These are phyloP conservation scores for Rhizopus sp. DNA, from an alignment of 371 early-diverging fungal species.

Conservation along the genomic window DNA sequence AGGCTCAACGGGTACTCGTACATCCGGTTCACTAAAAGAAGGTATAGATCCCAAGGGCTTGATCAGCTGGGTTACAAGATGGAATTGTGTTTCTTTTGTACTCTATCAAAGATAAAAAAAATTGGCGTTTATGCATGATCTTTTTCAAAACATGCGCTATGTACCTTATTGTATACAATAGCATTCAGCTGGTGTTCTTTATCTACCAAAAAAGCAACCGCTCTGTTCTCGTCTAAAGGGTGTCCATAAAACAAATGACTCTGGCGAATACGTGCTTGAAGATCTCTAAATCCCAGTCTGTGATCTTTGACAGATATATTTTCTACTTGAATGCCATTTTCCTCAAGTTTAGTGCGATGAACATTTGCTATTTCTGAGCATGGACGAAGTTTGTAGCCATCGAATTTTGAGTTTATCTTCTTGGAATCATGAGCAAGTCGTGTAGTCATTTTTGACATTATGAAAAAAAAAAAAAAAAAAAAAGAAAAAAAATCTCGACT, in stretches of 20 bases:
- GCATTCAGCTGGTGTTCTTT: slow-evolving; percentile 39
- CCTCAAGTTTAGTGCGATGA: slow-evolving; percentile 29
- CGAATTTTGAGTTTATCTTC: slow-evolving; percentile 65
- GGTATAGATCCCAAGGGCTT: slow-evolving; percentile 32
- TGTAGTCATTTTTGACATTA: slow-evolving; percentile 6
- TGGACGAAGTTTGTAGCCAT: slow-evolving; percentile 66
- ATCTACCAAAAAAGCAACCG: slow-evolving; percentile 49
- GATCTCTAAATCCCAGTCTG: slow-evolving; percentile 58
- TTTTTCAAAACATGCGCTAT: neutral
- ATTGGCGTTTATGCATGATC: neutral
- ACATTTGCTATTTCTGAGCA: slow-evolving; percentile 44
- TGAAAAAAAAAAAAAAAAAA: neutral
- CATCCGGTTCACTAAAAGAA: slow-evolving; percentile 31
- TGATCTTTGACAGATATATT: slow-evolving; percentile 16
- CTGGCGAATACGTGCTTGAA: slow-evolving; percentile 68
- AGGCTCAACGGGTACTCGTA: slow-evolving; percentile 28
- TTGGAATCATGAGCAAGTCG: slow-evolving; percentile 8
- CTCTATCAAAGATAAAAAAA: slow-evolving; percentile 3
- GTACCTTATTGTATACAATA: slow-evolving; percentile 50
- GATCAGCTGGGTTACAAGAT: slow-evolving; percentile 23
- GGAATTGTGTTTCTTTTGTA: slow-evolving; percentile 6
- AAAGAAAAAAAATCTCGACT: too few species aligned
- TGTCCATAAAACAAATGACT: slow-evolving; percentile 61
- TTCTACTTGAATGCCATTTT: slow-evolving; percentile 5
- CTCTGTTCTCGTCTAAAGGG: slow-evolving; percentile 25